Evolutionary conservation across 202 grass and related monocot genomes (phyloP), one percentile per base, ranked within the genome.

Genomic region (Zoysia matrella): DNA sequence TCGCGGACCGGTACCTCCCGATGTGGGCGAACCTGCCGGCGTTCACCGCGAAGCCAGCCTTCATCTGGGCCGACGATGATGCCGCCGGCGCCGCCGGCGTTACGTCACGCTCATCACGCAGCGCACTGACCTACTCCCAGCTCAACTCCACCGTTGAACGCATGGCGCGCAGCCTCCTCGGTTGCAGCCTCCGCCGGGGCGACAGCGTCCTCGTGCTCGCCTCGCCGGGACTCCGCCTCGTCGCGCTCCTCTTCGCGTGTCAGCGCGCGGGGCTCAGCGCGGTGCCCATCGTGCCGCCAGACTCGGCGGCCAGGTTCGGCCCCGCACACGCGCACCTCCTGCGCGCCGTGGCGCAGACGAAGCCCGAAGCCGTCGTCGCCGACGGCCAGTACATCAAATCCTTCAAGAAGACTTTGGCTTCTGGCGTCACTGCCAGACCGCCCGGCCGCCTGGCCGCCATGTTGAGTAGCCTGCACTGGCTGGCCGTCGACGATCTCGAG

Each of bases 241-340:
- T 86, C 18, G 72, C 84, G 85, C 67, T 90, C 45, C 75, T 90
- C 79, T 93, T 93, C 67, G 88, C 88, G 9, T 90, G 85, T 70
- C 88, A 93, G 73, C 91, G 88, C 4, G 88, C 91, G 39, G 82
- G 85, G 4, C 75, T 93, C 74, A 75, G 70, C 14, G 85, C 88
- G 42, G 85, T 90, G 11, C 91, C 91, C 65, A 11, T 90, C 67
- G 51, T 86, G 1, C 91, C 86, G 11, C 87, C 88, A 0, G 72
- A 93, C 44, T 5, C 3, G 13, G 46, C 46, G n/a, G 36, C 18
- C 9, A 41, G 41, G n/a, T 40, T 82, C 47, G 52, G 80, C 22
- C 67, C 76, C 0, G 71, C 74, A 3, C 82, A 80, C 60, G 12
- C 41, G 42, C 91, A 90, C 67, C 88, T 94, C 3, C 39, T 90